Conservation (phyloP, 2,329 filamentous ascomycete species). For the Trichoderma breve region DNA sequence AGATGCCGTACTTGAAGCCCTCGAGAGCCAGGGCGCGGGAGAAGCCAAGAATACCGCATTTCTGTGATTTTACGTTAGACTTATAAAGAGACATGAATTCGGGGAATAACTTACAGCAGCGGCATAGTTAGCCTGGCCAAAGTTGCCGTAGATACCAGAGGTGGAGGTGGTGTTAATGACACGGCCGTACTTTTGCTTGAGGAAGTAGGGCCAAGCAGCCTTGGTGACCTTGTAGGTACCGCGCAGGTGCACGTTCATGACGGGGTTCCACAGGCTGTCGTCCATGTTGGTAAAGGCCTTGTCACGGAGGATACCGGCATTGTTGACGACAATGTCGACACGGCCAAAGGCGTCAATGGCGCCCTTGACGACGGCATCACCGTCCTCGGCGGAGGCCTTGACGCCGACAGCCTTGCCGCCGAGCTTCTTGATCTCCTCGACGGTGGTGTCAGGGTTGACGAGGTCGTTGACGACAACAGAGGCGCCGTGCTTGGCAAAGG, state of each 20-base stretch:
- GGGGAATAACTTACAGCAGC: constrained; percentile 63
- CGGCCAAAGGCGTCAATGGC: constrained; percentile 93
- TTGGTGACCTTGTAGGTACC: constrained; percentile 97
- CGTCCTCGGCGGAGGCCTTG: constrained; percentile 91
- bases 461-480: constrained; percentile 93
- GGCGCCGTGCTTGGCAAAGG: constrained; percentile 81
- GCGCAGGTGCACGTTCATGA: constrained; percentile 87
- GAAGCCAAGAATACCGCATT: constrained; percentile 91
- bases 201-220: constrained; percentile 95
- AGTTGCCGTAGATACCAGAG: constrained; percentile 98
- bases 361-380: constrained; percentile 84
- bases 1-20: constrained; percentile 96
- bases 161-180: constrained; percentile 96
- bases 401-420: constrained; percentile 90
- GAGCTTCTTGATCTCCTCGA: constrained; percentile 85
- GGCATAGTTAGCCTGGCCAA: constrained; percentile 96
- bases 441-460: constrained; percentile 85
- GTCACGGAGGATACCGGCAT: constrained; percentile 94
- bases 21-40: constrained; percentile 90
- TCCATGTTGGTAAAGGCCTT: constrained; percentile 99
- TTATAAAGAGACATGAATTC: neutral
- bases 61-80: constrained; percentile 46
- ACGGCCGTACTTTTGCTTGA: constrained; percentile 98
- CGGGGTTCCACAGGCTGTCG: constrained; percentile 86
- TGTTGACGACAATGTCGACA: constrained; percentile 95